Evolutionary conservation across 495 filamentous ascomycete genomes (phyloP).

Genomic region (Penicillium roqueforti): DNA sequence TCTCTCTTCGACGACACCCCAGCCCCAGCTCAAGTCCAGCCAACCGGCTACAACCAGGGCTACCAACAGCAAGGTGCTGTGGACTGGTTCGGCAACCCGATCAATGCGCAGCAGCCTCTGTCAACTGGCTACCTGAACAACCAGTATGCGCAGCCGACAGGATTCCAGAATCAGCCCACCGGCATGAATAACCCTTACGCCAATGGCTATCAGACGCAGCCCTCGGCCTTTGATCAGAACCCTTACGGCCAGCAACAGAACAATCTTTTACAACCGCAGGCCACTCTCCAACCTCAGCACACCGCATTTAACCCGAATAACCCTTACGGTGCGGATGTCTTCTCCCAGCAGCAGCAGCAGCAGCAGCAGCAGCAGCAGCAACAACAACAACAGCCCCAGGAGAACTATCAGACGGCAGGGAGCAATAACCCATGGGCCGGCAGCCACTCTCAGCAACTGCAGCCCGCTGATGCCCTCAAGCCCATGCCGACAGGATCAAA

Average conservation of each 20-base stretch:
- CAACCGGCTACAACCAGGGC: constrained; percentile 87
- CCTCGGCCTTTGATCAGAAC: constrained; percentile 58
- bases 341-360: constrained; percentile 45
- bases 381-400: constrained; percentile 54
- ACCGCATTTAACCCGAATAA: constrained; percentile 67
- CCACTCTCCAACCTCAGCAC: constrained; percentile 62
- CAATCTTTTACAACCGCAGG: constrained; percentile 50
- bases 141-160: constrained; percentile 72
- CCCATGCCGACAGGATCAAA: constrained; percentile 81
- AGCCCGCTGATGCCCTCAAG: constrained; percentile 37
- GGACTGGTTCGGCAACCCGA: constrained; percentile 94
- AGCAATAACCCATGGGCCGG: constrained; percentile 76
- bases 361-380: constrained; percentile 42
- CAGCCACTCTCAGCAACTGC: constrained; percentile 33
- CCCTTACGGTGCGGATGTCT: constrained; percentile 57
- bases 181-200: constrained; percentile 64
- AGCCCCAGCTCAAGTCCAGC: constrained; percentile 65
- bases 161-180: constrained; percentile 58
- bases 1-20: constrained; percentile 85
- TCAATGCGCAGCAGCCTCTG: constrained; percentile 68
- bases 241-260: constrained; percentile 48
- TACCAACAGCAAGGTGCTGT: constrained; percentile 95
- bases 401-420: constrained; percentile 61
- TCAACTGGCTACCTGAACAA: constrained; percentile 82
- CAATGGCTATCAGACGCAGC: constrained; percentile 60